A percentile compares a stretch with the other conserved stretches of the same genome.
These are phyloP conservation scores for Baorangia bicolor DNA, from an alignment of 768 basidiomycete species.

Conservation along the genomic window DNA sequence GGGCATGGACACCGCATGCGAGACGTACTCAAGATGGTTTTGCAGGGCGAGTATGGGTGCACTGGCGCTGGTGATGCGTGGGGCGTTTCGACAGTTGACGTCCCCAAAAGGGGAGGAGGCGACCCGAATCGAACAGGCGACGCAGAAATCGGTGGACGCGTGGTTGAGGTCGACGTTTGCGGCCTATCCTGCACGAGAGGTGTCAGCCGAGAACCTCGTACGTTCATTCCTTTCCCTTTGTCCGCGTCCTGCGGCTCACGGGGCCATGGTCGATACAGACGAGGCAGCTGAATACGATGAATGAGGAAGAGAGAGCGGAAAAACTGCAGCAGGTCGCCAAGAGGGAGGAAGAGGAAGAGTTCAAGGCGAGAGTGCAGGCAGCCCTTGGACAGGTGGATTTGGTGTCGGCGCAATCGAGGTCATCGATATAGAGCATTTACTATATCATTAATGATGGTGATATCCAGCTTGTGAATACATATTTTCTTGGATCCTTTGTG, in stretches of 20 bases:
- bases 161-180: slow-evolving; percentile 10
- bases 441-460: background rate
- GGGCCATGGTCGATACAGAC: background rate
- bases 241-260: background rate
- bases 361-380: background rate
- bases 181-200: background rate
- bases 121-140: background rate
- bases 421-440: background rate
- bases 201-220: slow-evolving; percentile 7
- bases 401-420: background rate
- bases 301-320: background rate
- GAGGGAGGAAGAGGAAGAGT: background rate
- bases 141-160: slow-evolving; percentile 2
- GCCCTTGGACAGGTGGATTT: background rate
- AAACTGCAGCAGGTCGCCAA: background rate
- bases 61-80: background rate
- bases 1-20: slow-evolving; percentile 8
- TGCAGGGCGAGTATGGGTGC: slow-evolving; percentile 1
- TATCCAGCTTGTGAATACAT: background rate
- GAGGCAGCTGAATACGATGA: background rate
- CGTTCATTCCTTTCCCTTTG: background rate
- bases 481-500: too few species aligned
- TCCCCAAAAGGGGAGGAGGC: background rate
- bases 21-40: slow-evolving; percentile 14
- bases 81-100: background rate